Percentiles rank a stretch among this genome's conserved stretches.
phyloP scores from a whole-genome alignment of 176 grass and related monocot genomes.

The Raddia distichophylla region DNA sequence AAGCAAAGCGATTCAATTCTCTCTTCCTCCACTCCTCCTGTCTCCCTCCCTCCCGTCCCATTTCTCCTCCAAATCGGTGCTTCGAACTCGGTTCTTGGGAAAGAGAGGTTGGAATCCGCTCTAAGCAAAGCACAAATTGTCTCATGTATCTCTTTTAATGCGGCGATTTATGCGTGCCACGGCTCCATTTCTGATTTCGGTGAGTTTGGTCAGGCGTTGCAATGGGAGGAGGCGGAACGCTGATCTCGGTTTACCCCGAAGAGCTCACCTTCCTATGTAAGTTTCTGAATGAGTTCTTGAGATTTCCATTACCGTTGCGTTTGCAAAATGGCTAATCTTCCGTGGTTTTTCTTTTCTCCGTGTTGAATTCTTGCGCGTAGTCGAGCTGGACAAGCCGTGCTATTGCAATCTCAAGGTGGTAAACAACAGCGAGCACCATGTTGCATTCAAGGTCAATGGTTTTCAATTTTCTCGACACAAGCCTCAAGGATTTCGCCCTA shows the following conservation, averaged over 20 bases:
- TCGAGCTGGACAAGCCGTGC: constrained; percentile 93
- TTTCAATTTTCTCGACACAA: constrained; percentile 14
- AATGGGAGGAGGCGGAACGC: constrained; percentile 75
- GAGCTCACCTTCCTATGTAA: constrained; percentile 91
- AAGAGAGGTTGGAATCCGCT: constrained; percentile 16
- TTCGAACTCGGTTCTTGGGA: constrained; percentile 34
- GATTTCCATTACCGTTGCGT: constrained; percentile 18
- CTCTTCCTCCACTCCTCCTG: constrained; percentile 29
- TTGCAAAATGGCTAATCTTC: constrained; percentile 16
- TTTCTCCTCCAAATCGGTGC: constrained; percentile 48
- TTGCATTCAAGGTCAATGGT: constrained; percentile 85
- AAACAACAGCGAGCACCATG: constrained; percentile 96
- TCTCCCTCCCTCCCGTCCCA: constrained; percentile 32
- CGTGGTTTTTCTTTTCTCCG: background rate
- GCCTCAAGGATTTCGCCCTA: constrained; percentile 15
- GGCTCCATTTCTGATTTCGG: constrained; percentile 17
- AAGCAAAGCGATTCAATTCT: constrained; percentile 50
- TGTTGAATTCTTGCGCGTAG: constrained; percentile 51
- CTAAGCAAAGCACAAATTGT: background rate
- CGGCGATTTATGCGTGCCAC: constrained; percentile 15
- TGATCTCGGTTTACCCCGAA: constrained; percentile 89
- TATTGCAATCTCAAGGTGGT: constrained; percentile 97
- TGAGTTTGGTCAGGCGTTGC: constrained; percentile 40
- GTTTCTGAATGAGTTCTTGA: constrained; percentile 31
- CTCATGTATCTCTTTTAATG: constrained; percentile 28